phyloP scores from a whole-genome alignment of 345 rosid genomes.

The Syzygium aqueum region DNA sequence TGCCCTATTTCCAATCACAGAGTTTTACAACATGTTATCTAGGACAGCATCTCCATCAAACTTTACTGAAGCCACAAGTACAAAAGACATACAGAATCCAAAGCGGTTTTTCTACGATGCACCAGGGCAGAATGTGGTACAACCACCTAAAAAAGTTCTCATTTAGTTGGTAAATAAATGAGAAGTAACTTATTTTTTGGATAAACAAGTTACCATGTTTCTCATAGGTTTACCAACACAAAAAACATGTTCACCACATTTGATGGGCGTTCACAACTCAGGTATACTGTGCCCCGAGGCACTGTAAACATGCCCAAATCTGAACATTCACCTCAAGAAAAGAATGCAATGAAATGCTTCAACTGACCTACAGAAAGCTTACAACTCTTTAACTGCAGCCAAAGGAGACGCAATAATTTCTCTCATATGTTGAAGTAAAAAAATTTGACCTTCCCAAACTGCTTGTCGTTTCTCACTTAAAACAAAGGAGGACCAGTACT shows the following conservation, averaged over 20 bases:
- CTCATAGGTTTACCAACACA: neutral
- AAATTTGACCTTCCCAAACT: neutral
- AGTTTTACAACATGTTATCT: neutral
- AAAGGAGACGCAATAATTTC: neutral
- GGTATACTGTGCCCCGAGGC: neutral
- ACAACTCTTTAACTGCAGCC: neutral
- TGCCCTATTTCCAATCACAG: neutral
- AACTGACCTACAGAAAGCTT: neutral
- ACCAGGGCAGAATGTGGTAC: neutral
- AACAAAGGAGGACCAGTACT: neutral
- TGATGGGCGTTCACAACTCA: neutral
- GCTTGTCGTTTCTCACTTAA: neutral
- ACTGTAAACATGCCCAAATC: neutral
- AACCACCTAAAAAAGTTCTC: neutral
- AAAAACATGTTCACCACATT: neutral
- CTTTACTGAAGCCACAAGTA: neutral
- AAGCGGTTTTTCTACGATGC: neutral
- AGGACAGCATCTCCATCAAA: neutral
- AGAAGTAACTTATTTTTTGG: neutral
- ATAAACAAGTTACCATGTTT: neutral
- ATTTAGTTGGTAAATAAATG: neutral
- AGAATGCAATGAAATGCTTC: neutral
- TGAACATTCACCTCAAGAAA: neutral
- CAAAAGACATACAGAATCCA: neutral
- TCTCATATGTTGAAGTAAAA: neutral